Conservation (phyloP, 305 asterid species). For the Rubia tinctorum region DNA sequence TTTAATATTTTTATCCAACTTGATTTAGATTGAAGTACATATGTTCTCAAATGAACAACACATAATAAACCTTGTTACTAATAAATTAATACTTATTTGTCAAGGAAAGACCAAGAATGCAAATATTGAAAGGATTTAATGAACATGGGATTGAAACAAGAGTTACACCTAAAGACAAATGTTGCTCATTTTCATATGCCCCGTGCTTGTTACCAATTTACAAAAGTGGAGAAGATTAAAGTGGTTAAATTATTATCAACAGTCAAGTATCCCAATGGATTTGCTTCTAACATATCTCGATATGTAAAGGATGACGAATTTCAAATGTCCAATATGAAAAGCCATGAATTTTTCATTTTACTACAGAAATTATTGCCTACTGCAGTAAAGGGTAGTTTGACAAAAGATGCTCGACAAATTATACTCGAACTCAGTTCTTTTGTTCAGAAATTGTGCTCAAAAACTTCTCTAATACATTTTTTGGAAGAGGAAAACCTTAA, state of each 20-base stretch:
- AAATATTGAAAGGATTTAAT: neutral
- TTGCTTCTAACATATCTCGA: slow-evolving; percentile 21
- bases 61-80: no score
- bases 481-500: neutral
- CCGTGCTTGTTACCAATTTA: neutral
- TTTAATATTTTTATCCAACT: no score
- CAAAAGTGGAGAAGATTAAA: neutral
- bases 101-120: neutral
- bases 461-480: neutral
- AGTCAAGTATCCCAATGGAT: slow-evolving; percentile 12
- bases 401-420: neutral
- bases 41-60: no score
- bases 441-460: neutral
- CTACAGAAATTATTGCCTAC: slow-evolving; percentile 12
- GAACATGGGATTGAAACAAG: neutral
- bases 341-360: slow-evolving; percentile 22
- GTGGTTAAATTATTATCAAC: neutral
- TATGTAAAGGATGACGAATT: slow-evolving; percentile 9
- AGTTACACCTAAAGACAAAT: neutral
- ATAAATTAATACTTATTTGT: neutral
- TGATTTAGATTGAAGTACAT: no score
- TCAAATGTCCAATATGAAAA: slow-evolving; percentile 12
- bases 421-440: neutral
- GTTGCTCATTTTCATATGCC: slow-evolving; percentile 2
- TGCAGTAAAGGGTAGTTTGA: neutral